phyloP scores from a whole-genome alignment of 2,329 filamentous ascomycete genomes.

The Cladosporium sphaerospermum region DNA sequence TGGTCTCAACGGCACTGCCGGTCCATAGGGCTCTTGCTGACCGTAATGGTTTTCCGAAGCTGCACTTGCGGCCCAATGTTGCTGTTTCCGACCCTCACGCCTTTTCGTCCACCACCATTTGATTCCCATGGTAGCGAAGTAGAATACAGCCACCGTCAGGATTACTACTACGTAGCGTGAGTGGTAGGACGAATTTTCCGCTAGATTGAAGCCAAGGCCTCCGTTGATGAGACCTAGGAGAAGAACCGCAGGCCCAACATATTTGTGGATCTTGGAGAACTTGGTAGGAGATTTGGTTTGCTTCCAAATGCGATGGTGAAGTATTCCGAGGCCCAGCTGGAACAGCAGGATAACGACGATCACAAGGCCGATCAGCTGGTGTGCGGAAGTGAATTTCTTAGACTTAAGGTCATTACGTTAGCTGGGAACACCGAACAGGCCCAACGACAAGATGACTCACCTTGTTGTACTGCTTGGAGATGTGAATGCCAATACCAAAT shows the following conservation, averaged over 20 bases:
- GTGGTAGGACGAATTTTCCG: constrained; percentile 35
- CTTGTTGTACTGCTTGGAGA: constrained; percentile 31
- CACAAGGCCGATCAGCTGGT: constrained; percentile 55
- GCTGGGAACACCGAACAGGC: not conserved
- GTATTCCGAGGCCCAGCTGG: constrained; percentile 50
- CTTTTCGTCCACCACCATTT: constrained; percentile 1
- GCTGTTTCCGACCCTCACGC: not conserved
- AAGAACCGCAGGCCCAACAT: constrained; percentile 52
- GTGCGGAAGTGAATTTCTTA: constrained; percentile 27
- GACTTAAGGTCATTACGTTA: constrained; percentile 1
- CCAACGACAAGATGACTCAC: constrained; percentile 24
- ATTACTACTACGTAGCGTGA: not conserved
- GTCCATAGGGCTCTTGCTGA: no score
- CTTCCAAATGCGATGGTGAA: constrained; percentile 52
- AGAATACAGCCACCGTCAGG: not conserved
- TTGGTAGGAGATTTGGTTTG: constrained; percentile 36
- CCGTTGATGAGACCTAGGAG: constrained; percentile 51
- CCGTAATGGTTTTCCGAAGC: no score
- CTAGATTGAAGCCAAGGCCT: constrained; percentile 55
- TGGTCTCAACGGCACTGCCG: no score
- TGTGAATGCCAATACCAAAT: constrained; percentile 36
- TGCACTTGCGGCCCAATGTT: constrained; percentile 3
- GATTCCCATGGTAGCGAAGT: not conserved
- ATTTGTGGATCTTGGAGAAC: constrained; percentile 50
- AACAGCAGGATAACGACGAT: constrained; percentile 47